phyloP scores from a whole-genome alignment of 352 stramenopile genomes.

The Saprolegnia parasitica region DNA sequence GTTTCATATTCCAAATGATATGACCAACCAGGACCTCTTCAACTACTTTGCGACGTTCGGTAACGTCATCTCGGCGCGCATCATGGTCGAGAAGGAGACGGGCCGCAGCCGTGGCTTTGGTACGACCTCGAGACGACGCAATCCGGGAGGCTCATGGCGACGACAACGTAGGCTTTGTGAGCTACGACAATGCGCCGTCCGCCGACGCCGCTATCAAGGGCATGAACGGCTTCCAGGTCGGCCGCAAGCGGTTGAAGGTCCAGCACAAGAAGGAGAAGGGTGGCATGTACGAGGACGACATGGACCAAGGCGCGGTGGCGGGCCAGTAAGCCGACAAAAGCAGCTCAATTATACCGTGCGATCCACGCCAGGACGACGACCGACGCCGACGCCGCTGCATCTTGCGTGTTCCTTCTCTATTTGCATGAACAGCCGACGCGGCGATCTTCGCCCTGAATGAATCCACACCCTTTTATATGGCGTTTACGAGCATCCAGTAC shows the following conservation, averaged over 20 bases:
- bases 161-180: conserved; percentile 88
- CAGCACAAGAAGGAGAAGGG: conserved; percentile 92
- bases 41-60: conserved; percentile 94
- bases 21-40: conserved; percentile 96
- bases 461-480: neutral
- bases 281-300: conserved; percentile 56
- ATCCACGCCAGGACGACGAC: too few relatives aligned
- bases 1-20: conserved; percentile 98
- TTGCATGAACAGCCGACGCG: neutral
- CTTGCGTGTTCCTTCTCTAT: neutral
- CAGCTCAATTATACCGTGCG: too few relatives aligned
- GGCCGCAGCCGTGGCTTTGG: conserved; percentile 91
- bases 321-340: conserved; percentile 20
- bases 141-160: conserved; percentile 27
- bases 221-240: conserved; percentile 95
- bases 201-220: conserved; percentile 91
- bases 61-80: conserved; percentile 93
- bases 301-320: neutral
- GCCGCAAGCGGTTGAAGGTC: conserved; percentile 95
- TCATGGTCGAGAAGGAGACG: conserved; percentile 97
- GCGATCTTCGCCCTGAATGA: neutral
- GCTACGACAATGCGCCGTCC: conserved; percentile 90
- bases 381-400: neutral
- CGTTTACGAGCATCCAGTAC: too few relatives aligned
- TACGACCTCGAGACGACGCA: conserved; percentile 42